These are phyloP conservation scores for Nicotiana knightiana DNA, from an alignment of 257 asterid genomes.

Conservation along the genomic window DNA sequence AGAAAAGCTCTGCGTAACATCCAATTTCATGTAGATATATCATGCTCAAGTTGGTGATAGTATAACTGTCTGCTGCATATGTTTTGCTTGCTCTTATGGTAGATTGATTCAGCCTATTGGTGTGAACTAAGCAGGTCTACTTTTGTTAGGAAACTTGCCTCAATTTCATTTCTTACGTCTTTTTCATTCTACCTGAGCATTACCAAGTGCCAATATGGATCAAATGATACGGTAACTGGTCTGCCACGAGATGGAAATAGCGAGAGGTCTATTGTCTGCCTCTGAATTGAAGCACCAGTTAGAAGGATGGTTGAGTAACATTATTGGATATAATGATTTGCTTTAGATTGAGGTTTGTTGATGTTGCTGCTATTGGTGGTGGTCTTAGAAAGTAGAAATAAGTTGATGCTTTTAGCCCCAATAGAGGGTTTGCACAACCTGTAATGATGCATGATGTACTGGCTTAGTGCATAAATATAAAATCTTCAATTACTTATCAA, in stretches of 20 bases:
- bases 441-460: too few relatives aligned
- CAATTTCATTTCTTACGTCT: background rate
- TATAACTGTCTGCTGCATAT: background rate
- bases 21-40: background rate
- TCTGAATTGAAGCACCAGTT: background rate
- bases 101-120: background rate
- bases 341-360: background rate
- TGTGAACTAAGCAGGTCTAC: background rate
- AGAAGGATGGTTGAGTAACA: background rate
- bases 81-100: background rate
- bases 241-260: background rate
- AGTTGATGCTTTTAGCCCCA: background rate
- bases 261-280: background rate
- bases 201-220: background rate
- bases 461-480: too few relatives aligned
- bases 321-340: background rate
- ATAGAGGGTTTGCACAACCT: too few relatives aligned
- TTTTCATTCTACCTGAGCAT: background rate
- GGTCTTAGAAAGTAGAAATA: background rate
- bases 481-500: too few relatives aligned
- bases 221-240: background rate
- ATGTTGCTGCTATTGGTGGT: background rate
- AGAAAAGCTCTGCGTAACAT: background rate
- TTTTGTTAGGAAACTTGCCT: background rate
- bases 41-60: background rate